These are phyloP conservation scores for Luvunga scandens DNA, from an alignment of 345 rosid species.

Conservation along the genomic window DNA sequence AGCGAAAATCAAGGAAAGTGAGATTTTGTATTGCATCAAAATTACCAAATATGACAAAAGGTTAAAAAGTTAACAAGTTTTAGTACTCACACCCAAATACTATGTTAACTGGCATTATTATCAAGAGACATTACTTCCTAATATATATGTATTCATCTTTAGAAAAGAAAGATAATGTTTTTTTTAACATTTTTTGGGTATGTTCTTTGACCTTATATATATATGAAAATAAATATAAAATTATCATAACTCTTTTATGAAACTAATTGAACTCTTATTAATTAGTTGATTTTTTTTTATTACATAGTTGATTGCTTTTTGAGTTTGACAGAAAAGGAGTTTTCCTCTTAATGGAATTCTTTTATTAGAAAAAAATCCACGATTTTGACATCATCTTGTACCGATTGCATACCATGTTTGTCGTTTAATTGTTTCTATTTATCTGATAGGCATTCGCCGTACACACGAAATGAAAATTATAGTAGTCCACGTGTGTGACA, in stretches of 20 bases:
- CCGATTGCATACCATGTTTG: background rate
- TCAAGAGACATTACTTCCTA: too few species aligned
- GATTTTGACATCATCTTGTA: background rate
- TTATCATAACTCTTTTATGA: too few species aligned
- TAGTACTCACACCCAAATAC: too few species aligned
- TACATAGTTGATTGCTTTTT: too few species aligned
- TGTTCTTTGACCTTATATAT: too few species aligned
- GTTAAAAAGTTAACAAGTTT: background rate
- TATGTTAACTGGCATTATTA: too few species aligned
- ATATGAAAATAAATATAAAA: too few species aligned
- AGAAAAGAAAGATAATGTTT: background rate
- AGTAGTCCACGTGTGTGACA: too few species aligned
- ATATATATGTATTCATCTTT: background rate
- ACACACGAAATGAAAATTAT: too few species aligned
- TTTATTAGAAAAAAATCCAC: background rate
- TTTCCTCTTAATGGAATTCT: background rate
- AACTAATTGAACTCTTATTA: too few species aligned
- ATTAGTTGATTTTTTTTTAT: too few species aligned
- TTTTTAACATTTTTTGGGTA: too few species aligned
- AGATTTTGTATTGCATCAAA: background rate
- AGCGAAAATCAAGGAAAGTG: background rate
- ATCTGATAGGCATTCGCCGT: background rate
- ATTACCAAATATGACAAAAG: background rate
- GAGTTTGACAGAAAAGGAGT: background rate
- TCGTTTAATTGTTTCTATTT: background rate